Evolutionary conservation across 2,329 filamentous ascomycete genomes (phyloP).

Genomic region (Parastagonospora avenae): DNA sequence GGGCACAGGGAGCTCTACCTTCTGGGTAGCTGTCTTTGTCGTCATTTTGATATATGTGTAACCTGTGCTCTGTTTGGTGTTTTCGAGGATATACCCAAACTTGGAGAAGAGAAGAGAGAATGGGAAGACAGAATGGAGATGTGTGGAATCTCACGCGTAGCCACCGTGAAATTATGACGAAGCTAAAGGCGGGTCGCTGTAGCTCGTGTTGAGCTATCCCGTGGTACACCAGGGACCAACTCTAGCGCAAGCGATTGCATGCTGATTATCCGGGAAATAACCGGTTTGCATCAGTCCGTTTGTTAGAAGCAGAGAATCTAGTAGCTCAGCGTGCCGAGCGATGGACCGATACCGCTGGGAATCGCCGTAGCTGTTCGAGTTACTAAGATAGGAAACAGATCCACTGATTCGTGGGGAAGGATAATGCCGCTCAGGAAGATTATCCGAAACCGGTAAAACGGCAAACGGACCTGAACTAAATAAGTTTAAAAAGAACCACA

Average conservation of each 20-base stretch:
- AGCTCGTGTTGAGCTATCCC: conserved; percentile 36
- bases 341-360: conserved; percentile 28
- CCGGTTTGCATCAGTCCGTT: conserved; percentile 30
- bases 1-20: conserved; percentile 42
- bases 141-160: conserved; percentile 21
- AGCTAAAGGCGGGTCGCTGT: conserved; percentile 30
- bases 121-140: conserved; percentile 8
- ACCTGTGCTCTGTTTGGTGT: not conserved
- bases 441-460: conserved; percentile 1
- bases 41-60: conserved; percentile 27
- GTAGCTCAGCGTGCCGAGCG: conserved; percentile 14
- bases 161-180: conserved; percentile 27
- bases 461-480: not conserved
- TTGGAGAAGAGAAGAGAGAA: conserved; percentile 7
- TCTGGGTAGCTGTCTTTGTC: conserved; percentile 35
- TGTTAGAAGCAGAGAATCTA: conserved; percentile 17
- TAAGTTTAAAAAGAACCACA: not conserved
- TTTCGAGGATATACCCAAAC: not conserved
- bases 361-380: conserved; percentile 21
- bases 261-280: conserved; percentile 42
- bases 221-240: conserved; percentile 22
- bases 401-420: not conserved
- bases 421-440: not conserved
- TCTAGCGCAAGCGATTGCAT: conserved; percentile 17
- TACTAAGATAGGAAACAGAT: conserved; percentile 9